phyloP scores from a whole-genome alignment of 2,329 filamentous ascomycete genomes.

The Teratosphaeriaceae sp. region DNA sequence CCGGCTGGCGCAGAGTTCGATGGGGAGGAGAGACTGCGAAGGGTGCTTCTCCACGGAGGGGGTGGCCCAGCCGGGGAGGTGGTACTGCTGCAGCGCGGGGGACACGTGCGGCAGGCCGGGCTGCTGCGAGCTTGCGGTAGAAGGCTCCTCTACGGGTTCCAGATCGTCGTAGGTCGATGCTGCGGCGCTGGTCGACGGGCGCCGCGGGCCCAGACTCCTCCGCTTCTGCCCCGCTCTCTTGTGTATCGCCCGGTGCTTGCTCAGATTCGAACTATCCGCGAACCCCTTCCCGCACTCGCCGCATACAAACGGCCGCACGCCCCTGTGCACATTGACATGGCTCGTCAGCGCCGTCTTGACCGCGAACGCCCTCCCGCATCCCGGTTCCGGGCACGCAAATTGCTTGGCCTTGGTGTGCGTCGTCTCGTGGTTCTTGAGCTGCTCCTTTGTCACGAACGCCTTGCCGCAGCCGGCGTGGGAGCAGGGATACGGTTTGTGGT shows the following conservation, averaged over 20 bases:
- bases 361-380: conserved; percentile 50
- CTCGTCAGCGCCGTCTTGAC: conserved; percentile 54
- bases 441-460: conserved; percentile 59
- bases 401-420: conserved; percentile 62
- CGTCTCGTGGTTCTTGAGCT: conserved; percentile 59
- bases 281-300: conserved; percentile 29
- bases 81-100: not conserved
- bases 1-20: conserved; percentile 7
- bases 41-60: conserved; percentile 8
- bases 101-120: not conserved
- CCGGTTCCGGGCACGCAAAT: conserved; percentile 44
- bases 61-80: not conserved
- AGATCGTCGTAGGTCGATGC: too few relatives aligned
- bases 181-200: too few relatives aligned
- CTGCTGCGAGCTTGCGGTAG: too few relatives aligned
- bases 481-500: conserved; percentile 42
- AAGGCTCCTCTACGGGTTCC: too few relatives aligned
- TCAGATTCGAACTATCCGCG: conserved; percentile 29
- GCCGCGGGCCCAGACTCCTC: too few relatives aligned
- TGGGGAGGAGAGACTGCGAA: not conserved
- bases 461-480: conserved; percentile 50
- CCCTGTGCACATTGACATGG: conserved; percentile 57
- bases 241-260: conserved; percentile 25
- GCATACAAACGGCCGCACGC: conserved; percentile 38
- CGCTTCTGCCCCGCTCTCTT: conserved; percentile 10